Conservation (phyloP, 2,329 filamentous ascomycete genomes). For the Emydomyces testavorans region DNA sequence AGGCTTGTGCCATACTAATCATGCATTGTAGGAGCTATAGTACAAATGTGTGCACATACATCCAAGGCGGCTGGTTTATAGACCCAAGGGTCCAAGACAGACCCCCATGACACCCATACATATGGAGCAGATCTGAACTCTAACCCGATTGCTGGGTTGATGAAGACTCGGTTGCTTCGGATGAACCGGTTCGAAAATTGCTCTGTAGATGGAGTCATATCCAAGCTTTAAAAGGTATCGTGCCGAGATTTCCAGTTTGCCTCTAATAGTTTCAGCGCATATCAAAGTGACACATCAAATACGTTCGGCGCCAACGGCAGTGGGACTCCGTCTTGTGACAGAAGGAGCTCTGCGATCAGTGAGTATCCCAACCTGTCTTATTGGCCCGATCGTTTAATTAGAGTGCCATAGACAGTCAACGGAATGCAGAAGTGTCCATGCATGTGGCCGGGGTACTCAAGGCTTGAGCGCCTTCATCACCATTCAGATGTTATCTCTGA, state of each 20-base stretch:
- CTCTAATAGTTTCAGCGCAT: not conserved
- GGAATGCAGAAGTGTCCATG: not conserved
- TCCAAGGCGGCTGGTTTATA: no score
- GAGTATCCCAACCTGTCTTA: not conserved
- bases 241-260: no score
- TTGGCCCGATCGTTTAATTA: not conserved
- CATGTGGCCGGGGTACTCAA: not conserved
- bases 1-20: not conserved
- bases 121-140: not conserved
- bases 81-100: no score
- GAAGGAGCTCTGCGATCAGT: not conserved
- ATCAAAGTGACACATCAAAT: conserved; percentile 2
- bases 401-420: not conserved
- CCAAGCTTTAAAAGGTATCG: not conserved
- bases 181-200: not conserved
- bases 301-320: not conserved
- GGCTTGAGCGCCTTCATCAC: not conserved
- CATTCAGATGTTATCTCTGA: not conserved
- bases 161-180: not conserved
- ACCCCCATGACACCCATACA: not conserved
- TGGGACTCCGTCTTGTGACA: not conserved
- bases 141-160: not conserved
- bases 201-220: not conserved
- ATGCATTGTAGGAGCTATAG: not conserved
- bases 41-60: no score